These are phyloP conservation scores for Phtheirospermum japonicum DNA, from an alignment of 257 asterid genomes.

Conservation along the genomic window DNA sequence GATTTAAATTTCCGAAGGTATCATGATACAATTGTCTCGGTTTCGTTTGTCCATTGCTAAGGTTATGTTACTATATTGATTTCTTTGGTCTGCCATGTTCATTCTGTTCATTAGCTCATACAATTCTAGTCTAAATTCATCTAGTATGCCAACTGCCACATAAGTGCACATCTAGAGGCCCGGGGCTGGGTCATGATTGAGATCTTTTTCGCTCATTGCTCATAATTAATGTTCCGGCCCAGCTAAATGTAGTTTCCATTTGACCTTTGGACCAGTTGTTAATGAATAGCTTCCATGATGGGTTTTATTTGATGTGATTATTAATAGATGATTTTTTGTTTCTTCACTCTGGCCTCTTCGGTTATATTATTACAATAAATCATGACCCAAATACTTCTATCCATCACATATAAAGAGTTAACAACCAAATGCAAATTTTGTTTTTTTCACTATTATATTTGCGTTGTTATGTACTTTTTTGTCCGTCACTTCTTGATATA, in stretches of 20 bases:
- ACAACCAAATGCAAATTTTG: neutral
- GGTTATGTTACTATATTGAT: too few relatives aligned
- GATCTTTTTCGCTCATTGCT: neutral
- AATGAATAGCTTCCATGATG: neutral
- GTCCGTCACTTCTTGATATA: constrained; percentile 2
- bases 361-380: neutral
- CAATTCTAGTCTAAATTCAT: too few relatives aligned
- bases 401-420: constrained; percentile 5
- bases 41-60: too few relatives aligned
- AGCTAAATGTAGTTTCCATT: neutral
- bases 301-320: neutral
- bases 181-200: neutral
- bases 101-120: too few relatives aligned
- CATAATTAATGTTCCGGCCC: neutral
- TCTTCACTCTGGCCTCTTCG: neutral
- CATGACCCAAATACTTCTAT: neutral
- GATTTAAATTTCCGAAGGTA: neutral
- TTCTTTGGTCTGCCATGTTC: too few relatives aligned
- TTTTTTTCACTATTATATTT: neutral
- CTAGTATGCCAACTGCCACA: neutral
- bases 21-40: neutral
- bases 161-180: neutral
- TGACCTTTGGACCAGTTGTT: neutral
- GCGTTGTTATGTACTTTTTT: constrained; percentile 2
- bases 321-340: constrained; percentile 3